These are phyloP conservation scores for Gentiana macrophylla DNA, from an alignment of 257 asterid species.

Conservation along the genomic window DNA sequence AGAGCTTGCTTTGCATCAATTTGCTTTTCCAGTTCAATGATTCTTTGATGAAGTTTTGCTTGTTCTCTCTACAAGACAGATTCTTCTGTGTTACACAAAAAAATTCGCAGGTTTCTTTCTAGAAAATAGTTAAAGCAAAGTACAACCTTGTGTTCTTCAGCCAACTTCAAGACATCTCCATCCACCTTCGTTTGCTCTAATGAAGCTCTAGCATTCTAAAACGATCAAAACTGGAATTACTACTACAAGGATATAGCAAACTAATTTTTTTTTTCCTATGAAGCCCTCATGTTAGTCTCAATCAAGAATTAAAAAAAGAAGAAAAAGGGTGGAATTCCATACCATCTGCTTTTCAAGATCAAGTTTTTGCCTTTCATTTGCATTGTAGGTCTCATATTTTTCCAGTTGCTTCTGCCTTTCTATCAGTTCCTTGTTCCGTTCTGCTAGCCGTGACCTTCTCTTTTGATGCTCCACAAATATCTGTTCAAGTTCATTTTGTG, in stretches of 20 bases:
- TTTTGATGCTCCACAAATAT: slow-evolving; percentile 21
- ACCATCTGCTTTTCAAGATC: slow-evolving; percentile 31
- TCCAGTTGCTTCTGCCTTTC: slow-evolving; percentile 24
- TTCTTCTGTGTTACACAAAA: not conserved
- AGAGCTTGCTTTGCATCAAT: slow-evolving; percentile 14
- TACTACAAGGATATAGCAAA: not conserved
- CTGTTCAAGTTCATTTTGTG: slow-evolving; percentile 15
- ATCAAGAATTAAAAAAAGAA: not conserved
- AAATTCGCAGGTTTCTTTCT: not conserved
- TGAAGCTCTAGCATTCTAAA: slow-evolving; percentile 68
- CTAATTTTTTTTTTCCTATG: not conserved
- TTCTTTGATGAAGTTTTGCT: slow-evolving; percentile 5
- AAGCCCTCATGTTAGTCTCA: not conserved
- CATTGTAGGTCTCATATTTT: slow-evolving; percentile 38
- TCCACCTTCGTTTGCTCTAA: slow-evolving; percentile 54
- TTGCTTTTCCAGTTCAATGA: slow-evolving; percentile 12
- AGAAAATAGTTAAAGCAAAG: not conserved
- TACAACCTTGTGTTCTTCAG: slow-evolving; percentile 39
- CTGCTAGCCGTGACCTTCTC: slow-evolving; percentile 18
- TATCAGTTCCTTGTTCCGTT: slow-evolving; percentile 20
- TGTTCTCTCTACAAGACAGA: slow-evolving; percentile 9
- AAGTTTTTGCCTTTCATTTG: slow-evolving; percentile 20
- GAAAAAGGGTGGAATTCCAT: not conserved
- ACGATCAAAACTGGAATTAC: slow-evolving; percentile 5
- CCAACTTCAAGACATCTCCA: slow-evolving; percentile 40